phyloP scores from a whole-genome alignment of 164 flowering plant species.

The Tinospora cordifolia region DNA sequence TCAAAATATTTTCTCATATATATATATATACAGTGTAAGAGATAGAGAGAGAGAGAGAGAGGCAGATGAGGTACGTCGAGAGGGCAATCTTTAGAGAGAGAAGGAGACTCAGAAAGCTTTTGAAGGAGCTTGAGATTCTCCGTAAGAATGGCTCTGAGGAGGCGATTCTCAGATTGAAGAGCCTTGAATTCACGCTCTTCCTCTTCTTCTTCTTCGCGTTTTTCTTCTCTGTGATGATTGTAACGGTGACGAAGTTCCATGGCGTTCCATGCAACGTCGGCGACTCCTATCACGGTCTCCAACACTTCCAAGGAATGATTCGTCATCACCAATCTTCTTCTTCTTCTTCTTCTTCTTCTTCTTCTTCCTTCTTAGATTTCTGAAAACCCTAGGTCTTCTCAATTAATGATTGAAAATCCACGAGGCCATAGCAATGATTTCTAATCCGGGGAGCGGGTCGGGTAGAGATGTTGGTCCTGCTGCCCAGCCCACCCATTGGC shows the following conservation, averaged over 20 bases:
- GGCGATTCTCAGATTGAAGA: slow-evolving; percentile 46
- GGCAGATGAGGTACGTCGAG: slow-evolving; percentile 45
- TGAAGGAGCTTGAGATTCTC: slow-evolving; percentile 60
- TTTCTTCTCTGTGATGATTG: slow-evolving; percentile 16
- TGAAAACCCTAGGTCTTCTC: slow-evolving; percentile 3
- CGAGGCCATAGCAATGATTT: neutral
- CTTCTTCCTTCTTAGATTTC: neutral
- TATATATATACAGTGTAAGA: neutral
- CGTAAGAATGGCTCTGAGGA: slow-evolving; percentile 46
- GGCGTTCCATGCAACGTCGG: slow-evolving; percentile 78
- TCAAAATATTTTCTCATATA: neutral
- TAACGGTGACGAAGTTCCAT: slow-evolving; percentile 48
- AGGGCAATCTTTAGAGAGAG: slow-evolving; percentile 51
- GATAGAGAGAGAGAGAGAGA: neutral
- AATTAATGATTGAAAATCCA: too few relatives aligned
- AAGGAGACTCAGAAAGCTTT: slow-evolving; percentile 41
- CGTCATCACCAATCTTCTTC: slow-evolving; percentile 6
- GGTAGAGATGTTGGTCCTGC: neutral
- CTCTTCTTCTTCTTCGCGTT: neutral
- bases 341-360: neutral
- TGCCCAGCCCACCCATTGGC: too few relatives aligned
- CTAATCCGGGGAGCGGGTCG: neutral
- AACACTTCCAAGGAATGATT: slow-evolving; percentile 19
- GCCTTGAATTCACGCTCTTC: slow-evolving; percentile 13
- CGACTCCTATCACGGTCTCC: slow-evolving; percentile 39